Conservation (phyloP, 169 alveolate species). For the Plasmodium vivax region DNA sequence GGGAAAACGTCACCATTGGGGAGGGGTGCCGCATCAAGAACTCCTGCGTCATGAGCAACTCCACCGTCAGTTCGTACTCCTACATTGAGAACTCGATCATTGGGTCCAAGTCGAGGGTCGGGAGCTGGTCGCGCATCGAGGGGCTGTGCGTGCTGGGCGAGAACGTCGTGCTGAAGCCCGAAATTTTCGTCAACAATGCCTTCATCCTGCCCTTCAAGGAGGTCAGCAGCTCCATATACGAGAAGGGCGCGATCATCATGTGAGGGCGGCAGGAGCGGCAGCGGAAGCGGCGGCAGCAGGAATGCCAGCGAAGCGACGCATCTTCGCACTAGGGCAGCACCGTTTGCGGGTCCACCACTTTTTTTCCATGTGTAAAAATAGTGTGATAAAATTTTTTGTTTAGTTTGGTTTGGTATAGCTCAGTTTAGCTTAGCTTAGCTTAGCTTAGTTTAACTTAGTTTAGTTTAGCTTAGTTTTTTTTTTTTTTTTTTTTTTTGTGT, state of each 20-base stretch:
- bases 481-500: not conserved
- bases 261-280: not conserved
- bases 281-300: not conserved
- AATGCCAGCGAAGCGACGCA: not conserved
- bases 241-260: conserved; percentile 76
- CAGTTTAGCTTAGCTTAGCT: too few relatives aligned
- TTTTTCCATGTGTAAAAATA: not conserved
- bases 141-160: conserved; percentile 95
- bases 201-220: conserved; percentile 93
- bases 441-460: not conserved
- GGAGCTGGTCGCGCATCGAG: conserved; percentile 96
- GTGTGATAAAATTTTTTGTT: not conserved
- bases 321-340: too few relatives aligned
- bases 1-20: conserved; percentile 92
- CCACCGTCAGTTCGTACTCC: conserved; percentile 84
- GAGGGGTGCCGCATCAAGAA: conserved; percentile 93
- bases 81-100: conserved; percentile 91
- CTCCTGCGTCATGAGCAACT: conserved; percentile 89
- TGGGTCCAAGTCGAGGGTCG: conserved; percentile 94
- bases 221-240: conserved; percentile 75
- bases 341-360: not conserved
- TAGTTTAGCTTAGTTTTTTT: not conserved
- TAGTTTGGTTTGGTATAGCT: not conserved
- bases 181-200: conserved; percentile 90
- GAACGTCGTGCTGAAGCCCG: conserved; percentile 92